Conservation (phyloP, 495 filamentous ascomycete species). For the Trichocladium uniseriatum region DNA sequence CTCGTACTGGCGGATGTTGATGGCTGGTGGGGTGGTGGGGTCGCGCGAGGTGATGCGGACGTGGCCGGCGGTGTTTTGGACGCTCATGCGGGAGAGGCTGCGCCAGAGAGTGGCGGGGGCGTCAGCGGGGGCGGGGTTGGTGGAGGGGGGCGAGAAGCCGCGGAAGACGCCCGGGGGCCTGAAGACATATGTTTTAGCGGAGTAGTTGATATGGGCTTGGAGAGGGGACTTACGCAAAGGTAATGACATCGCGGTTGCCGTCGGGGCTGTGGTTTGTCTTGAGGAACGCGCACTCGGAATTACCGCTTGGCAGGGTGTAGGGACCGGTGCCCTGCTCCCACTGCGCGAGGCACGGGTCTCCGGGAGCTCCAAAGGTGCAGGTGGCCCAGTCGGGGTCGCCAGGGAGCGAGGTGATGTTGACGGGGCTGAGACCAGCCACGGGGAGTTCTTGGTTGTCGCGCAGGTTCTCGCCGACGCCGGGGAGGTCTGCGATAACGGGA, state of each 20-base stretch:
- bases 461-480: slow-evolving; percentile 48
- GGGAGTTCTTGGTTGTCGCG: slow-evolving; percentile 43
- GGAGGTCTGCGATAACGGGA: slow-evolving; percentile 36
- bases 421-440: slow-evolving; percentile 17
- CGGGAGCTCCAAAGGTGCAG: slow-evolving; percentile 17
- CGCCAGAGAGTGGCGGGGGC: slow-evolving; percentile 7
- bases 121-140: not conserved
- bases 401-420: slow-evolving; percentile 5
- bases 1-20: slow-evolving; percentile 39
- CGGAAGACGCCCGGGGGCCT: too few relatives aligned
- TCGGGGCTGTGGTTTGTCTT: slow-evolving; percentile 6
- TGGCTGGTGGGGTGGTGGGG: slow-evolving; percentile 33
- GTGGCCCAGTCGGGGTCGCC: slow-evolving; percentile 6
- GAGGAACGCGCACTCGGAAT: too few relatives aligned
- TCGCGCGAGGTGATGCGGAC: slow-evolving; percentile 30
- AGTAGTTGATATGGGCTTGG: too few relatives aligned
- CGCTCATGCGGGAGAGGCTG: slow-evolving; percentile 11
- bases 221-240: too few relatives aligned
- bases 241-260: not conserved
- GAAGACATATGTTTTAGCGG: too few relatives aligned
- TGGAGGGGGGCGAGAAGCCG: slow-evolving; percentile 1
- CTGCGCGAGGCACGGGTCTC: slow-evolving; percentile 14
- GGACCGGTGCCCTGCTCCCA: slow-evolving; percentile 1
- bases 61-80: slow-evolving; percentile 30
- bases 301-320: not conserved